Conservation (phyloP, 2,329 filamentous ascomycete genomes). For the Neophaeococcomyces aloes region DNA sequence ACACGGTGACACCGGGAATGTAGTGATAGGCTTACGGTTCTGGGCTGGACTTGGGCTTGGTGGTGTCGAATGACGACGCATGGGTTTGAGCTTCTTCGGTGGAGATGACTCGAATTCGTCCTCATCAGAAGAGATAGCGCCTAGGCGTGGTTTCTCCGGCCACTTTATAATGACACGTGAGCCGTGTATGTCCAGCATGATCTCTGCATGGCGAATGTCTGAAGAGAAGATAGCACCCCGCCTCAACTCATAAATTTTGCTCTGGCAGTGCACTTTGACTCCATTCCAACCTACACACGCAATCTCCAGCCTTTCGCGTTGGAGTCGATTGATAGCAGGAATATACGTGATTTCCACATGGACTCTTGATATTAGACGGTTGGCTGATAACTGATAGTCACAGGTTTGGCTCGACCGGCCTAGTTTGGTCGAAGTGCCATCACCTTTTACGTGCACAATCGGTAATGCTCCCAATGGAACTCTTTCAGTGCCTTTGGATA, state of each 20-base stretch:
- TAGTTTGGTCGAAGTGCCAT: constrained; percentile 74
- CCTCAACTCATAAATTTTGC: constrained; percentile 69
- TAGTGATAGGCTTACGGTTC: constrained; percentile 48
- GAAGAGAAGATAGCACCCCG: constrained; percentile 87
- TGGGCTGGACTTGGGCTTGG: constrained; percentile 41
- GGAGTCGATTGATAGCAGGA: constrained; percentile 54
- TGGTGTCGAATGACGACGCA: constrained; percentile 21
- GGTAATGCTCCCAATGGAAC: constrained; percentile 74
- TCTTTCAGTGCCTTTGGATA: constrained; percentile 62
- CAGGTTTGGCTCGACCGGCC: constrained; percentile 90
- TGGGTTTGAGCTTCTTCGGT: constrained; percentile 34
- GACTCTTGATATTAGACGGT: constrained; percentile 83
- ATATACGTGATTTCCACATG: constrained; percentile 84
- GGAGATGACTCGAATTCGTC: constrained; percentile 47
- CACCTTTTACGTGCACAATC: constrained; percentile 67
- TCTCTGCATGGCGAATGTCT: constrained; percentile 74
- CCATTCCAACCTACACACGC: constrained; percentile 95
- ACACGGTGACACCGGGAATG: constrained; percentile 67
- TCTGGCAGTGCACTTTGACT: constrained; percentile 81
- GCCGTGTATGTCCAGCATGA: constrained; percentile 93
- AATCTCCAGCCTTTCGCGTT: constrained; percentile 72
- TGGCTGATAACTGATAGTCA: constrained; percentile 87
- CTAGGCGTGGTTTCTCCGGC: constrained; percentile 49
- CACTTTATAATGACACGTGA: constrained; percentile 80
- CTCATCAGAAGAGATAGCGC: constrained; percentile 20